Base-by-base conservation (phyloP, 2,329 filamentous ascomycete species). In the Laburnicola sp. region DNA sequence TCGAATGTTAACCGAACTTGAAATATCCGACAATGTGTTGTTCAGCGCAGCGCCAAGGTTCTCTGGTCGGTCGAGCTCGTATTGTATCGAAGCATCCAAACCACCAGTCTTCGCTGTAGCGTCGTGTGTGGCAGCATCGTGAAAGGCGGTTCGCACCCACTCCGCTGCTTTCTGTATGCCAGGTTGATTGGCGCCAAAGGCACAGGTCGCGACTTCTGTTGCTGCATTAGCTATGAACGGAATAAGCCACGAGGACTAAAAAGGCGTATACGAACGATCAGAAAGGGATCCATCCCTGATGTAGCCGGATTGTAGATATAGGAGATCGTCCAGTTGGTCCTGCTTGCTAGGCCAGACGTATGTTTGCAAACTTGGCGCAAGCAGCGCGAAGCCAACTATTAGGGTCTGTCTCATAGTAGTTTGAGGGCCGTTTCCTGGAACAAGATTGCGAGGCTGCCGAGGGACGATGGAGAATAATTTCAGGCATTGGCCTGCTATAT, bases 61-160 rank as follows among this genome's bases (percentile, higher is more conserved):
- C 21, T 69, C 67, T 16, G 45, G 39, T 31, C 65, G 57, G 3
- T 61, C 49, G 3, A 57, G 63, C 43, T 74, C 71, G 39, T 65
- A 72, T 35, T 64, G 64, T 7, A 73, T 69, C 9, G 67, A 71
- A 8, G 65, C 69, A 36, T 73, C 71, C 8, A 72, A 47, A 6
- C 70, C 71, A 32, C 71, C 71, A 6, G 52, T 62, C 4, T 65
- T 65, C 3, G 62, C 59, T 2, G 53, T 49, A 16, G 60, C 59
- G 49, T 72, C 57, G 23, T 62, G 61, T 0, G 68, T 70, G 1
- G 64, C 61, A 42, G 70, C 62, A 39, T 73, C 71, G 50, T 74
- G 71, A 43, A 72, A 72, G 34, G 67, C 64, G 22, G 66, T 68
- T 7, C 70, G 62, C 10, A 72, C 59, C 65, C 69, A 67, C 48